Evolutionary conservation across 192 early-diverging fungal genomes (phyloP).

Genomic region (Entomortierella parvispora): DNA sequence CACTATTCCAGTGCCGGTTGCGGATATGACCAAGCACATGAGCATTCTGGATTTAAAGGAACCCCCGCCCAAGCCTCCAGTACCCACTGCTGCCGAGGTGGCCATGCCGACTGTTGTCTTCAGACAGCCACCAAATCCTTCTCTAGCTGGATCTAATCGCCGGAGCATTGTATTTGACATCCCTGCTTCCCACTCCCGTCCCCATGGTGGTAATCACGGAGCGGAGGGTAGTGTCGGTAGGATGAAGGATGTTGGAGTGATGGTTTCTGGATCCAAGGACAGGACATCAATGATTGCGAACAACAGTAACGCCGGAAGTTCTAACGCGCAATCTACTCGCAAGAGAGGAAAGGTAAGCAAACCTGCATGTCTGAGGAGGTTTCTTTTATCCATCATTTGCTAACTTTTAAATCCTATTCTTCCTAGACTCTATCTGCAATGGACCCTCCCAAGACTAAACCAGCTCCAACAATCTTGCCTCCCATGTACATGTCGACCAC

Average conservation of each 20-base stretch:
- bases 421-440: slow-evolving; percentile 44
- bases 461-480: slow-evolving; percentile 40
- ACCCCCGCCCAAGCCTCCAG: slow-evolving; percentile 6
- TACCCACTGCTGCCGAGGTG: slow-evolving; percentile 6
- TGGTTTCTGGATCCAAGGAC: slow-evolving; percentile 24
- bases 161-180: slow-evolving; percentile 45
- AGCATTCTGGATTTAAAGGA: slow-evolving; percentile 34
- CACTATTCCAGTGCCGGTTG: slow-evolving; percentile 35
- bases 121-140: slow-evolving; percentile 8
- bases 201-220: slow-evolving; percentile 1
- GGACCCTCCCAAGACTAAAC: slow-evolving; percentile 48
- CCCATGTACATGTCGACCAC: slow-evolving; percentile 53
- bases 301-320: not conserved
- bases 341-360: slow-evolving; percentile 45
- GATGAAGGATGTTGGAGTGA: slow-evolving; percentile 43
- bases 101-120: not conserved
- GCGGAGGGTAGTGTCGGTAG: slow-evolving; percentile 7
- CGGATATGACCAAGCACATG: slow-evolving; percentile 40
- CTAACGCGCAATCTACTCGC: slow-evolving; percentile 15
- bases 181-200: slow-evolving; percentile 13
- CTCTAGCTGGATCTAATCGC: slow-evolving; percentile 12
- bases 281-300: slow-evolving; percentile 38
- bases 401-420: not conserved
- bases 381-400: not conserved
- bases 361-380: not conserved